A percentile compares a stretch with the other conserved stretches of the same genome.
Conservation (phyloP, 331 rosid genomes). For the Quercus lobata region DNA sequence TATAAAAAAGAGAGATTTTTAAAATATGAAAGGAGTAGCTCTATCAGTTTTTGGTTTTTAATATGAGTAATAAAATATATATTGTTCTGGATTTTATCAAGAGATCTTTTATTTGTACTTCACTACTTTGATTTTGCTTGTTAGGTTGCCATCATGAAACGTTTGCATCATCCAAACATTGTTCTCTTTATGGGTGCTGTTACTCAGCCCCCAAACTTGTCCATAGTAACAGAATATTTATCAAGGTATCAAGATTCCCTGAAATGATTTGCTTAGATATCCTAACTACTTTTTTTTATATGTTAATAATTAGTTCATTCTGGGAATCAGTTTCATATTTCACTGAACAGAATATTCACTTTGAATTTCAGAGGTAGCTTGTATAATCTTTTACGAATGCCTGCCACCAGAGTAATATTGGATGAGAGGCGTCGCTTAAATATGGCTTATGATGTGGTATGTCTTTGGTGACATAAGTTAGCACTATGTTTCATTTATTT, state of each 20-base stretch:
- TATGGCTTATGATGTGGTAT: conserved; percentile 95
- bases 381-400: conserved; percentile 47
- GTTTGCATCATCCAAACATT: conserved; percentile 87
- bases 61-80: background rate
- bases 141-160: conserved; percentile 89
- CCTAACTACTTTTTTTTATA: background rate
- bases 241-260: background rate
- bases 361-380: conserved; percentile 52
- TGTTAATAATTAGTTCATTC: background rate
- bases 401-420: conserved; percentile 37
- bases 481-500: background rate
- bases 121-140: conserved; percentile 27
- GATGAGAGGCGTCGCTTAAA: conserved; percentile 59
- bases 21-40: background rate
- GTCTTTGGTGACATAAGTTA: conserved; percentile 14
- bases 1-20: background rate
- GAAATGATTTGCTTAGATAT: background rate
- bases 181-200: conserved; percentile 39
- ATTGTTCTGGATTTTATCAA: background rate
- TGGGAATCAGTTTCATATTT: background rate
- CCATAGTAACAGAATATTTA: background rate
- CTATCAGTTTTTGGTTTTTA: background rate
- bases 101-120: conserved; percentile 7
- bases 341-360: conserved; percentile 6
- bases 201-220: background rate